Evolutionary conservation across 2,329 filamentous ascomycete species (phyloP), one percentile per base, ranked within the genome.

Genomic region (Gnomoniopsis sp.): DNA sequence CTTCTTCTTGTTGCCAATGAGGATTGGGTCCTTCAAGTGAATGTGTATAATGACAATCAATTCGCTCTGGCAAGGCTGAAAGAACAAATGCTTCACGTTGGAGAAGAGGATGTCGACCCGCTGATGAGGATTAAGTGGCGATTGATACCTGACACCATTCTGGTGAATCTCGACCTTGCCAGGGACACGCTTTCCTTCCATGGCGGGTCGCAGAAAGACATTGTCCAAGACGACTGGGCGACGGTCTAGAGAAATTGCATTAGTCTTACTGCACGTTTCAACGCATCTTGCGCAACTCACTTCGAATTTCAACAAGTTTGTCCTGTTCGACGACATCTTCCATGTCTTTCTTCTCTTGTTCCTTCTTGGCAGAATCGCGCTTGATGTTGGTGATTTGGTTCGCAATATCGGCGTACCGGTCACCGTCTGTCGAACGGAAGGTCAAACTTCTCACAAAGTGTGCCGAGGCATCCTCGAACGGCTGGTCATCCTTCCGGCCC

Each of bases 261-360:
- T 75, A 85, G 78, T 15, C 11, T 47, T 11, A 19, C 11, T 22
- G 23, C 19, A 23, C 12, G 8, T 6, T n/a, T 14, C 3, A 12
- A 23, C 8, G 8, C 6, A 7, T 21, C 10, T 11, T 23, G 8
- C 11, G 44, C 7, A 17, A 78, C 87, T 78, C 79, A 91, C 90
- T 96, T 79, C 95, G 84, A 66, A 98, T 93, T 71, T 97, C 93
- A 65, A 96, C 81, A 54, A 99, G 85, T 78, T 99, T 99, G 72
- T 99, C 95, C 74, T 99, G 95, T 75, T 98, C 95, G 6, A 99
- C 93, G 22, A 99, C 95, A 74, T 99, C 95, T 72, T 99, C 95
- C 89, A 99, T 89, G 67, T 99, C 93, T 78, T 99, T 99, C 85
- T 98, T 97, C 75, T 97, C 93, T 69, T 97, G 93, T 74, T 99